Base-by-base conservation (phyloP, 2,329 filamentous ascomycete genomes). In the Cladophialophora chaetospira region DNA sequence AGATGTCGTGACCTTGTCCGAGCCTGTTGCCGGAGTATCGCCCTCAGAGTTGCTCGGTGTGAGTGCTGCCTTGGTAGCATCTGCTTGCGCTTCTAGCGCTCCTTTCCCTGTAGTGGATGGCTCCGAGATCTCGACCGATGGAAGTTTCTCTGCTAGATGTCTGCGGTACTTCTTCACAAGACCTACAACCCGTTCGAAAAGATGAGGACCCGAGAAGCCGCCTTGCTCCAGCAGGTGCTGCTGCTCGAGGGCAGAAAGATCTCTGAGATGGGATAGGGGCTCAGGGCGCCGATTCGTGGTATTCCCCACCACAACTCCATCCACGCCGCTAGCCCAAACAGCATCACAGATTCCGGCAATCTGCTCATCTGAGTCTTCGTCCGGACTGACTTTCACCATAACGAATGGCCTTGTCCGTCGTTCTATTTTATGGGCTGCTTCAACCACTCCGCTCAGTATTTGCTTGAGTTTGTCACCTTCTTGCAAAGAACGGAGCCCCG, bases 311-410 rank as follows among this genome's bases (percentile, higher is more conserved):
- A 99, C 97, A 31, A 99, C 85, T 25, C 94, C 94, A 66, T 97
- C 92, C 1, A 97, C 92, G 5, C 92, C 92, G 58, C 89, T 91
- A 64, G 80, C 79, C 78, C 85, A 88, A 10, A 96, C 86, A 0
- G 92, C 92, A 65, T 91, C 84, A 59, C 91, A 93, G 54, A 99
- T 96, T 6, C 92, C 94, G 38, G 87, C 82, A 60, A 99, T 84
- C 71, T 99, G 91, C 54, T 85, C 79, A 50, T 91, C 86, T 17
- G 88, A 85, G 70, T 97, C 91, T 75, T 97, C 94, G 66, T 99
- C 94, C 0, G 94, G 94, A 57, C 90, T 96, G 17, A 99, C 93
- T 78, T 99, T 99, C 67, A 99, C 94, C 90, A 99, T 96, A 56
- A 99, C 90, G 55, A 80, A 85, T 0, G 89, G 90, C 68, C 87